Evolutionary conservation across 1,139 yeast species (phyloP).

Genomic region (Debaryomyces udenii): DNA sequence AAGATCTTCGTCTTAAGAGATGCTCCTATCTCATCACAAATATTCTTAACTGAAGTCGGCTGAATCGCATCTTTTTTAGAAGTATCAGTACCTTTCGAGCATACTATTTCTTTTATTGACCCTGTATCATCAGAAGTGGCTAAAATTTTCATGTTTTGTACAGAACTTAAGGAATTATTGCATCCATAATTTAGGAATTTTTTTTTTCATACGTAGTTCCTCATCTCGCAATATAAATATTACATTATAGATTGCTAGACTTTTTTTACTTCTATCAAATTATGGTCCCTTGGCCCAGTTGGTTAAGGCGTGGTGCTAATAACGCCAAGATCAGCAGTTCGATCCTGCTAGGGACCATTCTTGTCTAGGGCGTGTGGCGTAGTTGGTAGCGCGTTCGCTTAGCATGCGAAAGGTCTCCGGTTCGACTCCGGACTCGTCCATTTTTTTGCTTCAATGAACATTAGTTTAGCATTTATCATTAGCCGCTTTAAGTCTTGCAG

Average conservation of each 20-base stretch:
- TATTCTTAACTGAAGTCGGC: conserved; percentile 49
- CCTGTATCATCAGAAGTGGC: conserved; percentile 63
- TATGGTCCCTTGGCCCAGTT: conserved; percentile 83
- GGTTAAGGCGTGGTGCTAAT: conserved; percentile 93
- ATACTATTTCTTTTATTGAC: conserved; percentile 56
- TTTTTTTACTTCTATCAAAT: conserved; percentile 3
- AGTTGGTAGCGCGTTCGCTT: conserved; percentile 93
- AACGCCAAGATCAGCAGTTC: conserved; percentile 84
- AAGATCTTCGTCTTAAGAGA: conserved; percentile 32
- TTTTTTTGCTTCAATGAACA: conserved; percentile 28
- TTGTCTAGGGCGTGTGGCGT: conserved; percentile 77
- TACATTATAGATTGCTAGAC: not conserved
- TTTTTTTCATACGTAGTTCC: not conserved
- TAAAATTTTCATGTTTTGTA: conserved; percentile 50
- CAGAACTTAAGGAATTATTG: conserved; percentile 1
- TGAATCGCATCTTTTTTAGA: conserved; percentile 61
- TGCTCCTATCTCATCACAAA: conserved; percentile 37
- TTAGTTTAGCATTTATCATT: no score
- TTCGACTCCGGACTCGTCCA: conserved; percentile 92
- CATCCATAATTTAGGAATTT: conserved; percentile 1
- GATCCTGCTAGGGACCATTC: conserved; percentile 83
- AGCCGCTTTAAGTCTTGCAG: no score
- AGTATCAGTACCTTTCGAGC: conserved; percentile 68
- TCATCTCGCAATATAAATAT: conserved; percentile 5
- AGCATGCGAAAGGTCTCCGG: conserved; percentile 91